These are phyloP conservation scores for Colletotrichum sidae DNA, from an alignment of 2,329 filamentous ascomycete genomes.

Conservation along the genomic window DNA sequence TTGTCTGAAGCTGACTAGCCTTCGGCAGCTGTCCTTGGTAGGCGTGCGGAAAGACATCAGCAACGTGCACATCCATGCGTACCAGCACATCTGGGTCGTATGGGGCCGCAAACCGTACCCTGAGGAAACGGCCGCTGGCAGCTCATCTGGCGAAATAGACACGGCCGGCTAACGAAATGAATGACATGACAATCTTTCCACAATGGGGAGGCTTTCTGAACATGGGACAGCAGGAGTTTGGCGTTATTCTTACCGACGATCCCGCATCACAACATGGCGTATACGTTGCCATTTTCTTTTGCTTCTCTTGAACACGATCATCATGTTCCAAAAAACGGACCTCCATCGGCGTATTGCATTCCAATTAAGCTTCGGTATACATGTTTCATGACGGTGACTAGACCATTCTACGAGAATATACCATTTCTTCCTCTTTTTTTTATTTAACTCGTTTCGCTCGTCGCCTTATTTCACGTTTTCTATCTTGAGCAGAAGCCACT, in stretches of 20 bases:
- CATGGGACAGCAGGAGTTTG: neutral
- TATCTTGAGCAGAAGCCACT: conserved; percentile 53
- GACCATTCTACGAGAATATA: conserved; percentile 7
- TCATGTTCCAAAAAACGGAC: no score
- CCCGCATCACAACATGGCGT: no score
- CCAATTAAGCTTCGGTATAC: no score
- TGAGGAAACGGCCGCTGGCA: conserved; percentile 42
- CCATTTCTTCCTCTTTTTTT: conserved; percentile 1
- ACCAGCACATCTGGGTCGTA: conserved; percentile 61
- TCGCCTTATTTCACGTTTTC: neutral
- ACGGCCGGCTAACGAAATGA: conserved; percentile 1
- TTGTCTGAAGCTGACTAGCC: conserved; percentile 31
- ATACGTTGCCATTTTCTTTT: neutral
- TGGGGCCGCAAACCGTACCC: conserved; percentile 62
- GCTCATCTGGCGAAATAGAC: neutral
- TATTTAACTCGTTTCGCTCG: no score
- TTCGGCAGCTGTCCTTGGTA: conserved; percentile 57
- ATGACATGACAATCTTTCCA: conserved; percentile 17
- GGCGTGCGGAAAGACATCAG: conserved; percentile 61
- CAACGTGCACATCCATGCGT: conserved; percentile 60
- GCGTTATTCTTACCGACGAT: neutral
- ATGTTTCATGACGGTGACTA: conserved; percentile 7
- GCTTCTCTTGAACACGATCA: no score
- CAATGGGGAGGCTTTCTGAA: neutral
- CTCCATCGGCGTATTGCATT: no score